Evolutionary conservation across 2,329 filamentous ascomycete genomes (phyloP).

Genomic region (Xylaria digitata): DNA sequence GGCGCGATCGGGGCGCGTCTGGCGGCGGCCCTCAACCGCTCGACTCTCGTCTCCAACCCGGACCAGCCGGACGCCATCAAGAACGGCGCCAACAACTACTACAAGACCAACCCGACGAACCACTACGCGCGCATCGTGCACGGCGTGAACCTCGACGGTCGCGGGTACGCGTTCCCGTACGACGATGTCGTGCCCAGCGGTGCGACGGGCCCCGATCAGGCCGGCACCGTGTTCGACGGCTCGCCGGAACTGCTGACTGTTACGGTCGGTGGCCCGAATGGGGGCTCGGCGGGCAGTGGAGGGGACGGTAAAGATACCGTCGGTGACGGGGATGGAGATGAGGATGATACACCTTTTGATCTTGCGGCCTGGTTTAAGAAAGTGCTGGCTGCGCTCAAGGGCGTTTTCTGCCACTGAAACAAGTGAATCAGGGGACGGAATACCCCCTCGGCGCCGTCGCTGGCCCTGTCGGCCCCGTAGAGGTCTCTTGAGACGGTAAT

Average conservation of each 20-base stretch:
- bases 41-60: constrained; percentile 69
- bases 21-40: constrained; percentile 79
- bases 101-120: constrained; percentile 67
- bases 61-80: constrained; percentile 64
- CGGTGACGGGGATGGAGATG: constrained; percentile 35
- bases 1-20: constrained; percentile 78
- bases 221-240: constrained; percentile 69
- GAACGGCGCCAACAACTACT: constrained; percentile 72
- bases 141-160: constrained; percentile 66
- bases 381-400: constrained; percentile 25
- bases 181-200: constrained; percentile 72
- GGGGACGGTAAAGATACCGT: constrained; percentile 2
- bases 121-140: constrained; percentile 76
- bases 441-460: neutral
- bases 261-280: constrained; percentile 61
- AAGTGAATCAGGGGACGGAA: neutral
- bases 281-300: constrained; percentile 13
- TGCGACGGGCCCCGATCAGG: constrained; percentile 64
- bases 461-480: neutral
- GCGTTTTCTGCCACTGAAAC: constrained; percentile 29
- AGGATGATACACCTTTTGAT: constrained; percentile 38
- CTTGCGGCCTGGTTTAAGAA: constrained; percentile 26
- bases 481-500: neutral
- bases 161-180: constrained; percentile 78
- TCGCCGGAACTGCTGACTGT: constrained; percentile 67